Percentiles rank a stretch among this genome's conserved stretches.
phyloP scores from a whole-genome alignment of 2,329 filamentous ascomycete genomes.

The Scortechinia acanthostroma region DNA sequence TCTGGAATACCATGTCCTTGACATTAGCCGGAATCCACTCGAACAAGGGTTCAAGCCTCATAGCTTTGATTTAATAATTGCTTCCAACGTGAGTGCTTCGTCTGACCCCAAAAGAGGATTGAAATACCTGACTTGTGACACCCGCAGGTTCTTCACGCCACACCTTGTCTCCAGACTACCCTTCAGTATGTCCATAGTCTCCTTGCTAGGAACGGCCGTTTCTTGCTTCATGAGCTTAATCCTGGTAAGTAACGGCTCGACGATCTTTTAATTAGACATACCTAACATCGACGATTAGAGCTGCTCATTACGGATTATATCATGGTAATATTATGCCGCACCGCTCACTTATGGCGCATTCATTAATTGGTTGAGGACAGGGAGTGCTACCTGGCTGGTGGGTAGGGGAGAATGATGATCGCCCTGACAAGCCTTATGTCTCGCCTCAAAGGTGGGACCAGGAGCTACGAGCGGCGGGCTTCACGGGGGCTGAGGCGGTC shows the following conservation, averaged over 20 bases:
- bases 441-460: constrained; percentile 1
- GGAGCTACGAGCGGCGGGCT: background rate
- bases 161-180: background rate
- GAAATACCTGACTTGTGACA: too few relatives aligned
- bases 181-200: background rate
- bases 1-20: background rate
- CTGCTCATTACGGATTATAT: too few relatives aligned
- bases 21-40: background rate
- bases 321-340: too few relatives aligned
- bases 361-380: too few relatives aligned
- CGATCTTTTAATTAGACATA: too few relatives aligned
- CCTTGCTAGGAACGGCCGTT: too few relatives aligned
- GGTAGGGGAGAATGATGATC: background rate
- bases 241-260: too few relatives aligned
- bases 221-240: too few relatives aligned
- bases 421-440: background rate
- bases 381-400: constrained; percentile 3
- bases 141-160: constrained; percentile 4
- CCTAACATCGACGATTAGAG: too few relatives aligned
- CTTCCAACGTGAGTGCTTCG: background rate
- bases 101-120: too few relatives aligned
- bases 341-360: too few relatives aligned
- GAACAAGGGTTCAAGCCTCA: background rate
- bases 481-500: background rate
- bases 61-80: constrained; percentile 1